phyloP scores from a whole-genome alignment of 2,329 filamentous ascomycete genomes.

The Botrytis aclada region DNA sequence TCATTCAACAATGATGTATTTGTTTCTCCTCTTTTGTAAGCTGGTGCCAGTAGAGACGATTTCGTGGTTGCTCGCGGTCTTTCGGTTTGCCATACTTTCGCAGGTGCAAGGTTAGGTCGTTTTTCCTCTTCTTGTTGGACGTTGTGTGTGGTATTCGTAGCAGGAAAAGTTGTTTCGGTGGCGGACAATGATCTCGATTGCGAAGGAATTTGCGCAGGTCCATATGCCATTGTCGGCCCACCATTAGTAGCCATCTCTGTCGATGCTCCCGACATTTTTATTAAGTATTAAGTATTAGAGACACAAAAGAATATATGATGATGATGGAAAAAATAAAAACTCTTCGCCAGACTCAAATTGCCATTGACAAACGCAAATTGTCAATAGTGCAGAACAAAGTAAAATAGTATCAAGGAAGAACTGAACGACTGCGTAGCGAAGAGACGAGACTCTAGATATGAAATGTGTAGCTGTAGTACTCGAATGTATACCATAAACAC shows the following conservation, averaged over 20 bases:
- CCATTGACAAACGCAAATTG: background rate
- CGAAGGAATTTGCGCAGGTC: background rate
- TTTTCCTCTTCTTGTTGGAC: background rate
- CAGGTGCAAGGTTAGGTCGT: conserved; percentile 2
- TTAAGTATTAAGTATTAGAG: conserved; percentile 6
- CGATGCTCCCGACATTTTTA: background rate
- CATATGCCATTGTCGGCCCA: background rate
- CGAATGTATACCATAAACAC: background rate
- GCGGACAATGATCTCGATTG: conserved; percentile 6
- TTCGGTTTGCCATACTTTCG: conserved; percentile 31
- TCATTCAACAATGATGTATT: conserved; percentile 31
- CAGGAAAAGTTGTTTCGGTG: background rate
- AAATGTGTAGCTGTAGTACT: background rate
- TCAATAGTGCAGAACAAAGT: too few relatives aligned
- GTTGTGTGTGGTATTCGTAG: background rate
- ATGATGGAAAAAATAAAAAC: background rate
- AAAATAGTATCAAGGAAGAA: background rate
- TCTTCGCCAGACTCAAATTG: background rate
- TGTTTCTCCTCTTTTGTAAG: conserved; percentile 27
- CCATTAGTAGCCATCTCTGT: conserved; percentile 7
- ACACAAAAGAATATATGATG: background rate
- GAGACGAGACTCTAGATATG: background rate
- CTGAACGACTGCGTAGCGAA: background rate
- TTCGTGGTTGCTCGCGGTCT: conserved; percentile 27
- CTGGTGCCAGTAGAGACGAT: conserved; percentile 22